Percentiles rank a stretch among this genome's conserved stretches.
These are phyloP conservation scores for Botrytis fragariae DNA, from an alignment of 2,329 filamentous ascomycete genomes.

Conservation along the genomic window DNA sequence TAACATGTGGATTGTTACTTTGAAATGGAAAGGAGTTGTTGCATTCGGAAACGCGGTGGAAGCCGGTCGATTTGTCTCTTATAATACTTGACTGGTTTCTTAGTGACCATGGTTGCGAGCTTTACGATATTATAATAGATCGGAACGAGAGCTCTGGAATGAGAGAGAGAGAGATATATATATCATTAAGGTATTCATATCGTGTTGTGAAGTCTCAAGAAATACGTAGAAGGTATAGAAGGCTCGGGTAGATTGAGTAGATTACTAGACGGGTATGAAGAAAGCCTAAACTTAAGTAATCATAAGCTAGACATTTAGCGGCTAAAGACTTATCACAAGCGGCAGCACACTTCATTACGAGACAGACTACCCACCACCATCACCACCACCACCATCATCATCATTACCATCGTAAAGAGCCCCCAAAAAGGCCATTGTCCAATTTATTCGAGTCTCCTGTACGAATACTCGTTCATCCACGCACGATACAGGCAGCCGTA, in stretches of 20 bases:
- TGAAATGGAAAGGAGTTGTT: not conserved
- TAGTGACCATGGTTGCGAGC: not conserved
- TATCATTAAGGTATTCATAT: not conserved
- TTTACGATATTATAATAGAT: not conserved
- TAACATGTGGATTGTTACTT: not conserved
- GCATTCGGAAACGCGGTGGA: not conserved
- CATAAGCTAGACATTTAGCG: not conserved
- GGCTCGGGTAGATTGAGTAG: not conserved
- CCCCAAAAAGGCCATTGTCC: not conserved
- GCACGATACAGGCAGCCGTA: not conserved
- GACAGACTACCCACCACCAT: not conserved
- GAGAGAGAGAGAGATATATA: too few species aligned
- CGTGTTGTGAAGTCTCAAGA: not conserved
- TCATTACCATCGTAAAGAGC: not conserved
- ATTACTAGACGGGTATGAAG: not conserved
- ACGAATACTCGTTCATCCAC: too few species aligned
- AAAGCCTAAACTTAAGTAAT: not conserved
- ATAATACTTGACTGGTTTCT: not conserved
- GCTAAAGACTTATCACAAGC: not conserved
- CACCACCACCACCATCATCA: not conserved
- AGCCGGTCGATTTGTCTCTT: not conserved
- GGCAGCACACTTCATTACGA: not conserved
- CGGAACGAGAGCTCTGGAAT: not conserved
- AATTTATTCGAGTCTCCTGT: not conserved
- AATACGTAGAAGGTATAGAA: not conserved